phyloP scores from a whole-genome alignment of 139 green algal species.

The Picochlorum sp. region DNA sequence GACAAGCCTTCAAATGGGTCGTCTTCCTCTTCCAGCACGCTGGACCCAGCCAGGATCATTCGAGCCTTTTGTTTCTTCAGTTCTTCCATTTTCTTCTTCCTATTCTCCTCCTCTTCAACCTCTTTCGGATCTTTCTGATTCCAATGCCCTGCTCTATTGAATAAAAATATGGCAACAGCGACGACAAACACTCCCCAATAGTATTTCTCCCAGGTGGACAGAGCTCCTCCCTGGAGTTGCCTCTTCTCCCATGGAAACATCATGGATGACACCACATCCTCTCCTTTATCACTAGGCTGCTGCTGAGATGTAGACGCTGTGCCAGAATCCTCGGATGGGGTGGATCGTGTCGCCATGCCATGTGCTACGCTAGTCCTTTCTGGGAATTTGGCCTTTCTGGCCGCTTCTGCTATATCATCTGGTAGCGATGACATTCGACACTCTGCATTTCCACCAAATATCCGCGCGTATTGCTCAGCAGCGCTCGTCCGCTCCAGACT shows the following conservation, averaged over 20 bases:
- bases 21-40: constrained; percentile 23
- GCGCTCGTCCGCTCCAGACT: too few species aligned
- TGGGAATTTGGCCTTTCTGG: constrained; percentile 7
- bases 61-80: constrained; percentile 27
- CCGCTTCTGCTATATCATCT: constrained; percentile 15
- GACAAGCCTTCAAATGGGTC: constrained; percentile 61
- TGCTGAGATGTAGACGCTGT: background rate
- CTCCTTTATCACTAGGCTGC: background rate
- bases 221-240: constrained; percentile 47
- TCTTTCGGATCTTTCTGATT: background rate
- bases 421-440: constrained; percentile 6
- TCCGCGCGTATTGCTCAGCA: too few species aligned
- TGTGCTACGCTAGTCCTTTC: background rate
- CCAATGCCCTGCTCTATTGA: constrained; percentile 23
- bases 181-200: constrained; percentile 69
- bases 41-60: constrained; percentile 34
- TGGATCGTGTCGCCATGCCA: background rate
- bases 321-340: background rate
- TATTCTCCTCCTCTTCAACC: constrained; percentile 24
- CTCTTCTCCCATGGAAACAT: constrained; percentile 55
- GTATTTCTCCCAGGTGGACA: constrained; percentile 58
- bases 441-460: too few species aligned
- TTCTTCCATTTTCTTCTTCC: constrained; percentile 21
- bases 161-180: constrained; percentile 39
- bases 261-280: constrained; percentile 13